Evolutionary conservation across 352 stramenopile species (phyloP), one percentile per base, ranked within the genome.

Genomic region (Phytopythium vexans): DNA sequence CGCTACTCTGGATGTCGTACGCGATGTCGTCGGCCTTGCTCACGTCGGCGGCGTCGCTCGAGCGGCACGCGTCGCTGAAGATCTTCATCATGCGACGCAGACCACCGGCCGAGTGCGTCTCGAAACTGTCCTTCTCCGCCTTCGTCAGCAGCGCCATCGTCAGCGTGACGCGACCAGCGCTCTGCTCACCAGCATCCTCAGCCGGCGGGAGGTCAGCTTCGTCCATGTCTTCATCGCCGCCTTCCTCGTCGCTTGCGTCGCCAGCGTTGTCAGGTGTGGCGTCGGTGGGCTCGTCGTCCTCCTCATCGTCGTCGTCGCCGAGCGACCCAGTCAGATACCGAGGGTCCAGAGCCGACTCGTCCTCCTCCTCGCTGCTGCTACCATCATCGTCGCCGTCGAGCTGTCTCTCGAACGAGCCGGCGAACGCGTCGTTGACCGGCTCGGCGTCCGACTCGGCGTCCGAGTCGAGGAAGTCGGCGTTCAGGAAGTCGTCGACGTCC

Each of bases 51-150:
- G 87, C 76, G 64, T 98, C 87, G 46, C 87, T 94, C 34, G 97
- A 88, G 62, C 96, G 92, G 71, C 93, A 98, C 1, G 92, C 94
- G 49, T 97, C 94, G 51, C 83, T 97, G 63, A 98, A 98, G 40
- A 96, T 96, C 54, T 94, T 91, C 49, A 98, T 81, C 56, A 98
- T 74, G 16, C 85, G 87, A 66, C 88, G 92, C 47, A 98, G 64
- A 12, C 80, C 84, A 40, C 88, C 95, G 38, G 97, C 68, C 46
- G 82, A 87, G 54, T 89, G 82, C 54, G 90, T 77, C 21, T 91
- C 85, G 52, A 97, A 98, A 50, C 89, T 92, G 41, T 89, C 81
- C 49, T 95, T 84, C 68, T 98, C 88, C 6, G 96, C 73, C 54
- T 87, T 86, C 42, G 70, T 44, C 15, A 95, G 56, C 45, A 84